These are phyloP conservation scores for Cutaneotrichosporon sp. DNA, from an alignment of 1,284 basidiomycete species.

Conservation along the genomic window DNA sequence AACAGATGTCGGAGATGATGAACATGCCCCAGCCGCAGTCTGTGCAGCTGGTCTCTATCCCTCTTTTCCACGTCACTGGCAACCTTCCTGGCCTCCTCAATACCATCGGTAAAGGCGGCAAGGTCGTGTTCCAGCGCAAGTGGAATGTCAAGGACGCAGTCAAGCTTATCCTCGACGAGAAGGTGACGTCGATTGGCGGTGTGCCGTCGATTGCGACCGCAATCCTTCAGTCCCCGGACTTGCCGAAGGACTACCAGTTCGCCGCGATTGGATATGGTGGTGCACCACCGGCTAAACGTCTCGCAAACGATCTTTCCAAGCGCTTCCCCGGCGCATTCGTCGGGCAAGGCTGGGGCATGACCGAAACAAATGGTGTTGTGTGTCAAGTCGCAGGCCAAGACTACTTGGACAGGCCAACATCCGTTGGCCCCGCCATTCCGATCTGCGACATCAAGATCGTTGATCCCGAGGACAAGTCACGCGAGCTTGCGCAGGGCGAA, in stretches of 20 bases:
- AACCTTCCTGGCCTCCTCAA: constrained; percentile 37
- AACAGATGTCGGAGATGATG: neutral
- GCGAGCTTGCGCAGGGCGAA: constrained; percentile 23
- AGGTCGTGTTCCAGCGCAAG: constrained; percentile 34
- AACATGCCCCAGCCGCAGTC: neutral
- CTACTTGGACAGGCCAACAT: constrained; percentile 23
- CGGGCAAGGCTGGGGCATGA: constrained; percentile 40
- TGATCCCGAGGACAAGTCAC: constrained; percentile 26
- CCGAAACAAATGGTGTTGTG: constrained; percentile 41
- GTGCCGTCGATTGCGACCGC: constrained; percentile 39
- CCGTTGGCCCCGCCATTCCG: constrained; percentile 32
- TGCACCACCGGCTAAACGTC: constrained; percentile 35
- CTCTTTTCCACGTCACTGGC: constrained; percentile 46
- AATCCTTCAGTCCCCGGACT: constrained; percentile 30
- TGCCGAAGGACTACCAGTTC: constrained; percentile 26
- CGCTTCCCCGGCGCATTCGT: constrained; percentile 31
- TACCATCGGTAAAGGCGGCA: constrained; percentile 32
- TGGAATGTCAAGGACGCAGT: constrained; percentile 36
- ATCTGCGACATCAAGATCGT: constrained; percentile 37
- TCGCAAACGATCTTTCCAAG: constrained; percentile 29
- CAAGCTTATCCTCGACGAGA: constrained; percentile 29
- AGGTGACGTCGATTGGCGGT: constrained; percentile 38
- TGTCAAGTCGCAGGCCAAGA: constrained; percentile 36
- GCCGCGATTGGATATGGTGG: constrained; percentile 41
- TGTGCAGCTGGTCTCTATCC: constrained; percentile 30